Evolutionary conservation across 768 basidiomycete genomes (phyloP), one percentile per base, ranked within the genome.

Genomic region (Cyclocybe cylindracea): DNA sequence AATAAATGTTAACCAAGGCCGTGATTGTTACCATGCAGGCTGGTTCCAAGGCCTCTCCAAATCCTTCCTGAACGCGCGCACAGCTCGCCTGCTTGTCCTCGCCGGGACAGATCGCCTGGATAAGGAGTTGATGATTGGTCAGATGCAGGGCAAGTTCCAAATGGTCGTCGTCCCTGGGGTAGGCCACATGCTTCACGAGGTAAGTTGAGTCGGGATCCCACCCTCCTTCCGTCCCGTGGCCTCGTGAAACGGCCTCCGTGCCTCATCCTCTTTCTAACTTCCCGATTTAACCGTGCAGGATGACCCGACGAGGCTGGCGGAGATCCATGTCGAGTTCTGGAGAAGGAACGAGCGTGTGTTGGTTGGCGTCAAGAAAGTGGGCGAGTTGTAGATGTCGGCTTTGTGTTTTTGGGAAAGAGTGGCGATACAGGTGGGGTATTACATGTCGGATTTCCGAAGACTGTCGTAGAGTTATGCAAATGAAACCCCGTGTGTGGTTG

Each of bases 131-230:
- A 97, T 96, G 88, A 94, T 98, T 44, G 97, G 89, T 1, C 93
- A 95, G 64, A 95, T 96, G 93, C 92, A 87, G 66, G 91, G 87
- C 62, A 98, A 97, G 67, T 99, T 98, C 70, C 96, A 98, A 70
- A 79, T 98, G 66, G 86, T 81, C 18, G 93, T 99, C 35, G 79
- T 96, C 53, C 81, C 84, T 7, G 84, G 86, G 33, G 91, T 92
- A 1, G 96, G 97, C 0, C 97, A 99, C 64, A 90, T 97, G 75
- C 65, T 99, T 18, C 96, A 98, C 41, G 96, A 98, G 78, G 94
- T 93, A 48, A 40, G 81, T 45, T 38, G 29, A 13, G 14, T 48
- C 33, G 39, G 40, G 10, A 18, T 50, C n/a, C n/a, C 18, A 14
- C 29, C 7, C 38, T 35, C 34, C 13, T 52, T 29, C 32, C 24